A percentile compares a stretch with the other conserved stretches of the same genome.
Conservation (phyloP, 2,329 filamentous ascomycete genomes). For the Pseudocercospora musae region DNA sequence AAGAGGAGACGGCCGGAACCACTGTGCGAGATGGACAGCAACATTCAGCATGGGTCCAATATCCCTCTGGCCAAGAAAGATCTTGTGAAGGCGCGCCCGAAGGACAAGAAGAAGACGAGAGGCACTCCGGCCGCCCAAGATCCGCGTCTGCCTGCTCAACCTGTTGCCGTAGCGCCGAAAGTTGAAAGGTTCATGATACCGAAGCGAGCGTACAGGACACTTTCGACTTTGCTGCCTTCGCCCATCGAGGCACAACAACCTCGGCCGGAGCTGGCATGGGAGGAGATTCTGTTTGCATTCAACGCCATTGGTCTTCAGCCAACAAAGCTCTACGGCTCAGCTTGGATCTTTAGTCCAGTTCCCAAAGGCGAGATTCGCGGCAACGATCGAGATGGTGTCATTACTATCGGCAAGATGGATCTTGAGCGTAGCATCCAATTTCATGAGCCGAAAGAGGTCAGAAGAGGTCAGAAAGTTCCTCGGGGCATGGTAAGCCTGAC, state of each 20-base stretch:
- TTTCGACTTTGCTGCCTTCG: conserved; percentile 44
- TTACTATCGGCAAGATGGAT: conserved; percentile 32
- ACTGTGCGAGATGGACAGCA: conserved; percentile 15
- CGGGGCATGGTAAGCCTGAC: conserved; percentile 43
- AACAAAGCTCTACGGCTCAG: conserved; percentile 59
- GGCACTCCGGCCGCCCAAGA: conserved; percentile 18
- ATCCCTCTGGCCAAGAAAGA: conserved; percentile 8
- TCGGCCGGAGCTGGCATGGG: conserved; percentile 52
- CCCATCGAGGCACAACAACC: conserved; percentile 31
- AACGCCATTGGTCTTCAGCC: conserved; percentile 47
- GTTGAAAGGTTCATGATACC: conserved; percentile 16
- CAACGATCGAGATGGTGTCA: conserved; percentile 5
- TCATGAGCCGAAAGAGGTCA: conserved; percentile 57
- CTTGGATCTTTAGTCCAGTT: conserved; percentile 56
- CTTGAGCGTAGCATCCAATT: conserved; percentile 55
- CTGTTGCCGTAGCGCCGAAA: not conserved
- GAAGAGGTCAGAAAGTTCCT: conserved; percentile 46
- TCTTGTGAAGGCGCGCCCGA: conserved; percentile 11
- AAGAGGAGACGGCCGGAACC: not conserved
- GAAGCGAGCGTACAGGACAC: conserved; percentile 39
- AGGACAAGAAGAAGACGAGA: conserved; percentile 28
- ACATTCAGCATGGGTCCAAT: conserved; percentile 13
- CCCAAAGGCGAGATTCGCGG: conserved; percentile 6
- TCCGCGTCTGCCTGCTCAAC: conserved; percentile 9
- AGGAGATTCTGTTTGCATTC: conserved; percentile 55